A percentile compares a stretch with the other conserved stretches of the same genome.
Conservation (phyloP, 495 filamentous ascomycete genomes). For the Podospora pseudocomata region DNA sequence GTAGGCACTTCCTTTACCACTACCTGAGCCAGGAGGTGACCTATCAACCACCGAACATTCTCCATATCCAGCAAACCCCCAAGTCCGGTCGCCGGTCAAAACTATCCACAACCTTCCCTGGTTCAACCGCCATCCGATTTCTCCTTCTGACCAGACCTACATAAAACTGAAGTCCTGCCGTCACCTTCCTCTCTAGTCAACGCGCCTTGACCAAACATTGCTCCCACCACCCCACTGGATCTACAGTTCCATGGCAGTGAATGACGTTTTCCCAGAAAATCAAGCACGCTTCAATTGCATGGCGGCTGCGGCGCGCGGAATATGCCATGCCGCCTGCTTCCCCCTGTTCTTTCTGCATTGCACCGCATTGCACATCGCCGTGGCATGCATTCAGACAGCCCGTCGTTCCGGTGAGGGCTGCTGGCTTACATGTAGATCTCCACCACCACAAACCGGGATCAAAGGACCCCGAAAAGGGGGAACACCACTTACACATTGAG, state of each 20-base stretch:
- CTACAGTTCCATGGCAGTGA: neutral
- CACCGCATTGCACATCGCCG: neutral
- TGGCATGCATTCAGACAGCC: neutral
- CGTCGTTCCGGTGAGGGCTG: neutral
- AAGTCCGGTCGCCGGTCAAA: neutral
- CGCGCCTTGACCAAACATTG: slow-evolving; percentile 6
- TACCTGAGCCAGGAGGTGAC: neutral
- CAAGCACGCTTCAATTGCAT: neutral
- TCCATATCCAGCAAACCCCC: neutral
- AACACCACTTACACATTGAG: neutral
- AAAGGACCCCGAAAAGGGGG: neutral
- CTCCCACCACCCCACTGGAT: neutral
- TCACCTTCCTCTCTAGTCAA: slow-evolving; percentile 25
- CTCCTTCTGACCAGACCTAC: neutral
- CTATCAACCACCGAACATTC: neutral
- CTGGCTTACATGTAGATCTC: neutral
- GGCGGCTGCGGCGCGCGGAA: neutral
- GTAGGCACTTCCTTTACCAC: neutral
- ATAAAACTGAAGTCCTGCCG: neutral
- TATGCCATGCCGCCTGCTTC: neutral
- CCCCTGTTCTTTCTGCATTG: neutral
- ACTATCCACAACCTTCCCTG: neutral
- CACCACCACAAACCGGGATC: neutral
- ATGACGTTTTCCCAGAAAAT: neutral
- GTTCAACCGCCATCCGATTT: neutral